Base-by-base conservation (phyloP, 768 basidiomycete species). In the Mycena filopes region DNA sequence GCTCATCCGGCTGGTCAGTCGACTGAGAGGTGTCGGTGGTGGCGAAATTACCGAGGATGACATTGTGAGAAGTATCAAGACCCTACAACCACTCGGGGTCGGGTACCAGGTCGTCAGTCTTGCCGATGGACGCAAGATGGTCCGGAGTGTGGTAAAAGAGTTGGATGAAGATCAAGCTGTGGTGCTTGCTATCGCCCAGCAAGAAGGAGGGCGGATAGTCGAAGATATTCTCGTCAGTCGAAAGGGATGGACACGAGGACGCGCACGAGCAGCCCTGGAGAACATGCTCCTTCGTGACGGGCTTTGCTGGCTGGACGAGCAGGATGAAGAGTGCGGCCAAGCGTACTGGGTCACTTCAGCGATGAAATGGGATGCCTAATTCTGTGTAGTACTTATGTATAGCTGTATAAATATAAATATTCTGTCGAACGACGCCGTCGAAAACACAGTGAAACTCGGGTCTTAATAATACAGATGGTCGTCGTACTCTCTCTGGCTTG, bases 271-370 rank as follows among this genome's bases (percentile, higher is more conserved):
- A 13, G 96, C 91, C 2, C 76, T 99, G 71, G 90, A 95, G 71
- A 96, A 96, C 66, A 96, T 97, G 89, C 84, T 96, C 16, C 82
- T 94, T 66, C 84, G 91, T 28, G 96, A 99, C 67, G 97, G 96
- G 1, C 80, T 97, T 26, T 96, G 94, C 63, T 99, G 98, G 98
- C 74, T 99, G 31, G 98, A 99, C 72, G 90, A 94, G 26, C 95
- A 98, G 77, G 94, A 92, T 56, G 87, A 88, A 69, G 75, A 74
- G 18, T 81, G 79, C 31, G 87, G 88, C 29, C 82, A 83, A 61
- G 87, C 89, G 25, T 97, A 95, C 74, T 98, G 95, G 95, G 83
- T 97, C 13, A 91, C 92, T 1, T 93, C 93, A 15, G 91, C 91
- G 3, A 92, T 97, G 86, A 85, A 85, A 62, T 98, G 94, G 94